phyloP scores from a whole-genome alignment of 208 protist species.

The Blechomonas ayalai region DNA sequence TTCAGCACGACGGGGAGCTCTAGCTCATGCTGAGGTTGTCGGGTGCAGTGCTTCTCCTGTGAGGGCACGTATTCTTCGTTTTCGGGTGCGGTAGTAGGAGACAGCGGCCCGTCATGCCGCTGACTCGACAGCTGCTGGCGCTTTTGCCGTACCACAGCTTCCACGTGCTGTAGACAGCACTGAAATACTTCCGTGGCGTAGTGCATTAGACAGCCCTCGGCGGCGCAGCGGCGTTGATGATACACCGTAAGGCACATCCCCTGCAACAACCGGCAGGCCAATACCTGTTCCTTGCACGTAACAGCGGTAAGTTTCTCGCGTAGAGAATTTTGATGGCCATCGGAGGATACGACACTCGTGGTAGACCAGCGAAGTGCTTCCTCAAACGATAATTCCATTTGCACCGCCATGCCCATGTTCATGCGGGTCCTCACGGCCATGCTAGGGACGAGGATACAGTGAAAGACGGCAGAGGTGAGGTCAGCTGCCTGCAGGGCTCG shows the following conservation, averaged over 20 bases:
- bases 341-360: constrained; percentile 2
- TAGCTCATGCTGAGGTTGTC: constrained; percentile 1
- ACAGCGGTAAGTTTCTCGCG: constrained; percentile 39
- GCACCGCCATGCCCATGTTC: constrained; percentile 36
- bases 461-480: constrained; percentile 56
- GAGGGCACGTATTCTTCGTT: neutral
- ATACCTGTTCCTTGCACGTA: constrained; percentile 76
- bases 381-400: constrained; percentile 11
- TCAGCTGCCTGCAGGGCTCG: constrained; percentile 44
- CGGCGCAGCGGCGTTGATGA: constrained; percentile 63
- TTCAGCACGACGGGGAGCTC: constrained; percentile 29
- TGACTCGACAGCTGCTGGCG: constrained; percentile 14
- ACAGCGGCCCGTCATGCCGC: neutral
- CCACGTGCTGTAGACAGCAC: constrained; percentile 76
- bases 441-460: constrained; percentile 45
- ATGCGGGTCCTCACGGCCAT: constrained; percentile 41
- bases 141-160: constrained; percentile 41
- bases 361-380: constrained; percentile 35
- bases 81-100: constrained; percentile 3
- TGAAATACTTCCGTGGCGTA: constrained; percentile 76
- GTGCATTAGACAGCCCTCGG: constrained; percentile 57
- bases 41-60: neutral
- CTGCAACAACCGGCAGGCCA: constrained; percentile 77
- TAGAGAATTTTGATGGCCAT: constrained; percentile 12
- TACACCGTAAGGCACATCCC: constrained; percentile 62